Conservation (phyloP, 345 rosid species). For the Pistacia integerrima region DNA sequence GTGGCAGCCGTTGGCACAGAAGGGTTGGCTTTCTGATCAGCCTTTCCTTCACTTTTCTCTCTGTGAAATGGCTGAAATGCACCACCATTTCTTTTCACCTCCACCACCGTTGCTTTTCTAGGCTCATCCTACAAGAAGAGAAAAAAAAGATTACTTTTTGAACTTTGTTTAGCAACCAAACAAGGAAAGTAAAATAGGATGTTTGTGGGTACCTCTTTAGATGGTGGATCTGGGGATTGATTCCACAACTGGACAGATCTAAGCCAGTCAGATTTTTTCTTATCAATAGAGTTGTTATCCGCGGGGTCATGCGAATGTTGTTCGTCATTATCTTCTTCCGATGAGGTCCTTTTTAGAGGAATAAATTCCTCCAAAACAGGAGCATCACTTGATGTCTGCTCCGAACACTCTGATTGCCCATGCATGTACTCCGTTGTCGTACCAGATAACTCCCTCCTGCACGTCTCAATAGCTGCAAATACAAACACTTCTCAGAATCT, state of each 20-base stretch:
- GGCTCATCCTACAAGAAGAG: slow-evolving; percentile 40
- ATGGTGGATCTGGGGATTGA: slow-evolving; percentile 60
- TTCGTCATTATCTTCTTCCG: slow-evolving; percentile 42
- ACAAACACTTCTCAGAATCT: slow-evolving; percentile 1
- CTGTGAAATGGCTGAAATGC: slow-evolving; percentile 81
- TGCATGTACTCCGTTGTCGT: slow-evolving; percentile 53
- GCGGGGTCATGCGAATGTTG: slow-evolving; percentile 38
- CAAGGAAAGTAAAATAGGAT: background rate
- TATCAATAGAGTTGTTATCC: slow-evolving; percentile 35
- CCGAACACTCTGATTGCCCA: slow-evolving; percentile 81
- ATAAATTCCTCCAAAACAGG: slow-evolving; percentile 84
- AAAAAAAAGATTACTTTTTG: background rate
- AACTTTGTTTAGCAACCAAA: slow-evolving; percentile 14
- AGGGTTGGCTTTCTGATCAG: slow-evolving; percentile 27
- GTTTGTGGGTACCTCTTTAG: slow-evolving; percentile 35
- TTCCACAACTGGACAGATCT: slow-evolving; percentile 96
- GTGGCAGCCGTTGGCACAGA: slow-evolving; percentile 47
- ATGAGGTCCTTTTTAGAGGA: slow-evolving; percentile 56
- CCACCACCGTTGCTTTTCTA: slow-evolving; percentile 53
- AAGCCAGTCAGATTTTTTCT: slow-evolving; percentile 94
- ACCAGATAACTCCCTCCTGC: slow-evolving; percentile 70
- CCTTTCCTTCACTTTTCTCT: slow-evolving; percentile 41
- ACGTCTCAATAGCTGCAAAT: slow-evolving; percentile 77
- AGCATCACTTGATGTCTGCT: slow-evolving; percentile 73
- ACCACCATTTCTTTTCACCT: slow-evolving; percentile 70